Conservation (phyloP, 1,284 basidiomycete genomes). For the Marasmius fiardii region DNA sequence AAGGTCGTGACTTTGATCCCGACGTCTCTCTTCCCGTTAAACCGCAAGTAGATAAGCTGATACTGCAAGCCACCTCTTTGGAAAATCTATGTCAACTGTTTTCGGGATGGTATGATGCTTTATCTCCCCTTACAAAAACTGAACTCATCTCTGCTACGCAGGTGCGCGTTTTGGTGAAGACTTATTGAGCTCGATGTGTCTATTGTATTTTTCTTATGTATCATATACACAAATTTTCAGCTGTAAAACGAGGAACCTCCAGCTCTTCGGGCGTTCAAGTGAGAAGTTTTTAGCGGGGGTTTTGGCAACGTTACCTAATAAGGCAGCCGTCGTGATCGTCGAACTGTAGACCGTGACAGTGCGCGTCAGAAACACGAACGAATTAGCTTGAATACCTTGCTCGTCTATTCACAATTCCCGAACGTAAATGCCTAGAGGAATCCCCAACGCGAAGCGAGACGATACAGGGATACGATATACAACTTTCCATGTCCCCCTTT, state of each 20-base stretch:
- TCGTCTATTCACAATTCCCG: not conserved
- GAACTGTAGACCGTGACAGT: not conserved
- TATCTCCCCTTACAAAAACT: not conserved
- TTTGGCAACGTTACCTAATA: too few species aligned
- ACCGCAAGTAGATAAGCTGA: constrained; percentile 87
- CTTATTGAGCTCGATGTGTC: not conserved
- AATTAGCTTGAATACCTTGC: too few species aligned
- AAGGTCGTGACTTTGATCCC: constrained; percentile 89
- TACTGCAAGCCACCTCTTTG: constrained; percentile 85
- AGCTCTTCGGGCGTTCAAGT: too few species aligned
- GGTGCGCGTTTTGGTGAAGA: constrained; percentile 51
- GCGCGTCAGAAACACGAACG: not conserved
- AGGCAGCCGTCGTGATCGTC: not conserved
- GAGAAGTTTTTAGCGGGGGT: too few species aligned
- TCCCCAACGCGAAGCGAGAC: constrained; percentile 74
- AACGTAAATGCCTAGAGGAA: constrained; percentile 65
- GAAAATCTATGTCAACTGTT: constrained; percentile 96
- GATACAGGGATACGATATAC: constrained; percentile 79
- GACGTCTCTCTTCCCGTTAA: constrained; percentile 69
- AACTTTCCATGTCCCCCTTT: constrained; percentile 72
- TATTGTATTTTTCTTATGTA: not conserved
- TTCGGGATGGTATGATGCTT: constrained; percentile 77
- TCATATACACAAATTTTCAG: too few species aligned
- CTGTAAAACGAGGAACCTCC: too few species aligned
- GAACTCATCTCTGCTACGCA: constrained; percentile 1